Evolutionary conservation across 164 flowering plant species (phyloP).

Genomic region (Vitis amurensis): DNA sequence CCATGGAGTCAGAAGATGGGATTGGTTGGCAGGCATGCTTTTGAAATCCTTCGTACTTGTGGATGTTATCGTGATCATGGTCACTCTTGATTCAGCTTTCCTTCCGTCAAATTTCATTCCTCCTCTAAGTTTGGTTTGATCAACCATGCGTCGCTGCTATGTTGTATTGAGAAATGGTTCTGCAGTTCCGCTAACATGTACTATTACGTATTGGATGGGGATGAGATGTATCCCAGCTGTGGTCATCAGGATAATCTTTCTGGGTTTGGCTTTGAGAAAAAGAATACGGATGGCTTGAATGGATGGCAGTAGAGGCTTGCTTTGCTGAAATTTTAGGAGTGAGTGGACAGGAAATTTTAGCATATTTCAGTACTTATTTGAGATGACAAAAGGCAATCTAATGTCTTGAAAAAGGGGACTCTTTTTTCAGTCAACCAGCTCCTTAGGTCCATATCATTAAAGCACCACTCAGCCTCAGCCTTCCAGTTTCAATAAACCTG

Average conservation of each 20-base stretch:
- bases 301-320: conserved; percentile 71
- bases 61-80: conserved; percentile 73
- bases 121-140: conserved; percentile 75
- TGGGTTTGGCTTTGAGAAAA: conserved; percentile 81
- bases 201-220: conserved; percentile 86
- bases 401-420: too few relatives aligned
- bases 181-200: conserved; percentile 75
- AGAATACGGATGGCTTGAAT: conserved; percentile 78
- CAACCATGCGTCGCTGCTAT: conserved; percentile 73
- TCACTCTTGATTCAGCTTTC: conserved; percentile 82
- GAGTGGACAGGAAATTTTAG: too few relatives aligned
- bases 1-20: too few relatives aligned
- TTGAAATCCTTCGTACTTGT: conserved; percentile 79
- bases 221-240: conserved; percentile 94
- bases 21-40: conserved; percentile 95
- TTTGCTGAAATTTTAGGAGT: too few relatives aligned
- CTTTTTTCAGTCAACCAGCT: too few relatives aligned
- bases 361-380: too few relatives aligned
- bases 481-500: too few relatives aligned
- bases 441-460: too few relatives aligned
- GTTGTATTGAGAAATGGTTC: conserved; percentile 80
- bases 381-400: too few relatives aligned
- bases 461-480: too few relatives aligned
- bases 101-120: conserved; percentile 70
- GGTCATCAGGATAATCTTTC: conserved; percentile 76